A percentile compares a stretch with the other conserved stretches of the same genome.
These are phyloP conservation scores for Fennellomyces sp. DNA, from an alignment of 371 early-diverging fungal genomes.

Conservation along the genomic window DNA sequence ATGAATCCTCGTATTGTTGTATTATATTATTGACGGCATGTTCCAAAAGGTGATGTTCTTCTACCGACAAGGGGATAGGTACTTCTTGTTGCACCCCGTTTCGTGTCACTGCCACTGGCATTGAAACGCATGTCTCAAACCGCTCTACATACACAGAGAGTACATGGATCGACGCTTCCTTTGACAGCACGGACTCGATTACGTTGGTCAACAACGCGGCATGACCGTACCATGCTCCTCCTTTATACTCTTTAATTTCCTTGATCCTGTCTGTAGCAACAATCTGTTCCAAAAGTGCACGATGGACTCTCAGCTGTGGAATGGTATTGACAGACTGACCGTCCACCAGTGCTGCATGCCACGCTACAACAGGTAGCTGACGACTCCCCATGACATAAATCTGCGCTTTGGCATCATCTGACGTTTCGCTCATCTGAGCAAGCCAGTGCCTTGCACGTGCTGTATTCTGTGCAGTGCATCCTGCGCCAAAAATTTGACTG, in stretches of 20 bases:
- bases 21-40: neutral
- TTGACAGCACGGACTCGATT: conserved; percentile 47
- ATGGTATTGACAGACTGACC: conserved; percentile 59
- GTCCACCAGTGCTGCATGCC: conserved; percentile 70
- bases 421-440: conserved; percentile 43
- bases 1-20: neutral
- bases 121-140: conserved; percentile 62
- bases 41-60: conserved; percentile 11
- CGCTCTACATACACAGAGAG: conserved; percentile 62
- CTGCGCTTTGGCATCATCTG: neutral
- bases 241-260: conserved; percentile 77
- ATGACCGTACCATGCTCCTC: conserved; percentile 80
- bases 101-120: conserved; percentile 64
- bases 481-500: conserved; percentile 79
- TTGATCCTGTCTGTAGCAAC: conserved; percentile 64
- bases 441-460: conserved; percentile 64
- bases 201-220: conserved; percentile 70
- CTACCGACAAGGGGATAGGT: conserved; percentile 44
- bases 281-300: conserved; percentile 41
- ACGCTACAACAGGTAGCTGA: conserved; percentile 70
- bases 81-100: conserved; percentile 62
- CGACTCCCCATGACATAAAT: conserved; percentile 79
- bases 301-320: conserved; percentile 47
- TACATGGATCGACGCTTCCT: conserved; percentile 61
- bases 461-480: conserved; percentile 69